A percentile compares a stretch with the other conserved stretches of the same genome.
These are phyloP conservation scores for Protomyces pachydermus DNA, from an alignment of 1,139 yeast species.

Conservation along the genomic window DNA sequence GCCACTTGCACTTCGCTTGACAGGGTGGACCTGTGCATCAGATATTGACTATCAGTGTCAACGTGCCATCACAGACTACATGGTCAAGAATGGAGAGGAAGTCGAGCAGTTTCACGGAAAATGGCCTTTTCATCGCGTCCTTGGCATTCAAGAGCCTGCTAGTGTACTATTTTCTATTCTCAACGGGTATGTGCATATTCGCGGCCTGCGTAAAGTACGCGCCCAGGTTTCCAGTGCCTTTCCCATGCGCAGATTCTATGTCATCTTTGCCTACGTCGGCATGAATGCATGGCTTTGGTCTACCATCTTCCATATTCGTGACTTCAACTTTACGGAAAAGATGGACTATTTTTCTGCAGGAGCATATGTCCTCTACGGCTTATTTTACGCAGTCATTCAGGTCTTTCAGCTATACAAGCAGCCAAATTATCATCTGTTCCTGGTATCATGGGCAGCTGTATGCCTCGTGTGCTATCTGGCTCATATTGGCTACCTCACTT, in stretches of 20 bases:
- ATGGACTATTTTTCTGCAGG: conserved; percentile 93
- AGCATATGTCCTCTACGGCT: conserved; percentile 71
- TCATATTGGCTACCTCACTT: conserved; percentile 63
- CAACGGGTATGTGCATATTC: conserved; percentile 68
- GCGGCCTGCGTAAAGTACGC: conserved; percentile 45
- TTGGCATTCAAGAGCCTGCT: conserved; percentile 77
- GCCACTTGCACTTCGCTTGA: conserved; percentile 45
- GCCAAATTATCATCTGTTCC: conserved; percentile 37
- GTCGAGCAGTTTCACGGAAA: conserved; percentile 89
- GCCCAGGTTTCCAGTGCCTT: conserved; percentile 34
- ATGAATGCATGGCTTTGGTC: conserved; percentile 87
- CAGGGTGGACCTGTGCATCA: conserved; percentile 73
- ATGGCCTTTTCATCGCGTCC: conserved; percentile 81
- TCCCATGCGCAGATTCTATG: conserved; percentile 44
- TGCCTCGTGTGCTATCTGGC: conserved; percentile 52
- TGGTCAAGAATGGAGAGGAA: conserved; percentile 48
- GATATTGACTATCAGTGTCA: conserved; percentile 95
- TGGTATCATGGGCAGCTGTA: conserved; percentile 40
- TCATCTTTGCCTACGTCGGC: conserved; percentile 54
- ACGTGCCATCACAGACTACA: conserved; percentile 56
- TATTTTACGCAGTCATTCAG: conserved; percentile 62
- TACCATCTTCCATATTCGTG: conserved; percentile 82
- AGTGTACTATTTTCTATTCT: conserved; percentile 77
- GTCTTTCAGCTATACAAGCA: conserved; percentile 52
- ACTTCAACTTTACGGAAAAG: conserved; percentile 69